Conservation (phyloP, 805 yeast genomes). For the Yamadazyma paraphyllophila region DNA sequence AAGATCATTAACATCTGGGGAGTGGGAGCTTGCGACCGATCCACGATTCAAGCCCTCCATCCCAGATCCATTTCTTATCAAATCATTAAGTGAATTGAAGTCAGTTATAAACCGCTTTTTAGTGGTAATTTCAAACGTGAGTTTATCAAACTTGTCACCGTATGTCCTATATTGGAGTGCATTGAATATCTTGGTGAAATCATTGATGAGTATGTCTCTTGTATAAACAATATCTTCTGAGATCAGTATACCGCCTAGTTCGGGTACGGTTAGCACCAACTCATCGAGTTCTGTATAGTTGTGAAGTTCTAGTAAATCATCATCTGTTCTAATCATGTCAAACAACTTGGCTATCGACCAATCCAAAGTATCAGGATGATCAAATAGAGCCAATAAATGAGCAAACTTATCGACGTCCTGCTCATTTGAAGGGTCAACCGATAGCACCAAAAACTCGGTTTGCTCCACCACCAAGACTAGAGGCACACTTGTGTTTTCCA, state of each 20-base stretch:
- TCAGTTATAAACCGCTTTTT: constrained; percentile 28
- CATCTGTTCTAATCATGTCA: constrained; percentile 23
- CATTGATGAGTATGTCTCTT: constrained; percentile 22
- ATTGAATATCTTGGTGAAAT: constrained; percentile 24
- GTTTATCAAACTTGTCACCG: constrained; percentile 7
- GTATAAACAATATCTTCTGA: constrained; percentile 32
- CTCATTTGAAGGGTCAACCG: constrained; percentile 10
- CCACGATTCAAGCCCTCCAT: constrained; percentile 15
- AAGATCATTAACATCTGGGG: too few species aligned
- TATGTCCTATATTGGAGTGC: constrained; percentile 16
- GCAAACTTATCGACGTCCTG: constrained; percentile 5
- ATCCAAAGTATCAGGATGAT: constrained; percentile 17
- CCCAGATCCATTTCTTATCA: constrained; percentile 20
- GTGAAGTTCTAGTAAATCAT: constrained; percentile 25
- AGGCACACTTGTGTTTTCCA: constrained; percentile 16
- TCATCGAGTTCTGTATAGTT: constrained; percentile 26
- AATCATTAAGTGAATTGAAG: constrained; percentile 22
- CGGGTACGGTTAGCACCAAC: constrained; percentile 25
- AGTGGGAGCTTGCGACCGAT: not conserved
- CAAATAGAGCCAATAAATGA: constrained; percentile 27
- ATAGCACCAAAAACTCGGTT: constrained; percentile 27
- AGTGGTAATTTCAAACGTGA: constrained; percentile 20
- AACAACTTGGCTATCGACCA: constrained; percentile 26
- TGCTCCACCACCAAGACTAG: constrained; percentile 22
- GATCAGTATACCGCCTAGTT: constrained; percentile 24